Conservation (phyloP, 2,329 filamentous ascomycete genomes). For the Alternaria brassicae region DNA sequence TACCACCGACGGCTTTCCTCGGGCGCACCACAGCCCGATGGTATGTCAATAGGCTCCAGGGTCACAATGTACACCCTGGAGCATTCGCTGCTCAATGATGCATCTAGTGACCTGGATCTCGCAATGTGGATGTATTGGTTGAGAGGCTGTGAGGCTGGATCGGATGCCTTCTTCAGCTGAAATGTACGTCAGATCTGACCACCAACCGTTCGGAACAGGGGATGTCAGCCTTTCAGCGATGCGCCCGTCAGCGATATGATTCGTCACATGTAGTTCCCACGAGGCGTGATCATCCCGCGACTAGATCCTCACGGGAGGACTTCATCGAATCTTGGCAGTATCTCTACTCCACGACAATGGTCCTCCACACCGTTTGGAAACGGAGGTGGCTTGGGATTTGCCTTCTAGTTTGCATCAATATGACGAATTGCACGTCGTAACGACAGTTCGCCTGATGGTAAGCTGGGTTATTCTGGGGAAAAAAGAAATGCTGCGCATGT, state of each 20-base stretch:
- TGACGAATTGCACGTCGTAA: background rate
- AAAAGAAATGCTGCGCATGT: background rate
- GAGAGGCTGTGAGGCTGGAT: background rate
- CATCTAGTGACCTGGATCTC: background rate
- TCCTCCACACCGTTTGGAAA: constrained; percentile 2
- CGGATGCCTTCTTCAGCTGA: constrained; percentile 9
- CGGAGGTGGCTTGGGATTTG: constrained; percentile 4
- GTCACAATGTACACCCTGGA: background rate
- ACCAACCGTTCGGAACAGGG: background rate
- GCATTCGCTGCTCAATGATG: background rate
- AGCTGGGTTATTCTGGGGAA: background rate
- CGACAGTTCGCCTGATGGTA: constrained; percentile 1
- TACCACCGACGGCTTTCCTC: background rate
- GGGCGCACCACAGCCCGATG: background rate
- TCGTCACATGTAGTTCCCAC: constrained; percentile 11
- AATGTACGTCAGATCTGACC: constrained; percentile 14
- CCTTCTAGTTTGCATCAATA: constrained; percentile 1
- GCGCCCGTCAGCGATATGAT: background rate
- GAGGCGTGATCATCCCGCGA: constrained; percentile 1
- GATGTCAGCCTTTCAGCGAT: background rate
- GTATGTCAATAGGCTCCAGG: background rate
- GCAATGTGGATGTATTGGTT: background rate
- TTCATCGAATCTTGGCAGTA: background rate
- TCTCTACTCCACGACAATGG: constrained; percentile 4
- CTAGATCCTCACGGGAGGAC: background rate